A percentile compares a stretch with the other conserved stretches of the same genome.
These are phyloP conservation scores for Tolypocladium pustulatum DNA, from an alignment of 2,329 filamentous ascomycete genomes.

Conservation along the genomic window DNA sequence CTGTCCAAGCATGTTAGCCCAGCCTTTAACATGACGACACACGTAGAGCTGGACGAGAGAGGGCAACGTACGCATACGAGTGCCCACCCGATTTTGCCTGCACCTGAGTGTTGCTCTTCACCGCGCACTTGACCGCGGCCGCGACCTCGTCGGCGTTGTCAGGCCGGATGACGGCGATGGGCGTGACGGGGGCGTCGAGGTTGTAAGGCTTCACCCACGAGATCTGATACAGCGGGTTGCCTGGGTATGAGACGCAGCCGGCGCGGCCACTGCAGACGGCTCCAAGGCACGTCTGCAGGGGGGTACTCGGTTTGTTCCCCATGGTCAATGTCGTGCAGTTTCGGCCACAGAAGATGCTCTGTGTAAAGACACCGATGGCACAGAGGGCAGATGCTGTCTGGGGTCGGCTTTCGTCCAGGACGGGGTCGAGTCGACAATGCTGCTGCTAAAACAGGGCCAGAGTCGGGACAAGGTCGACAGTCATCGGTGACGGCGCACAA, in stretches of 20 bases:
- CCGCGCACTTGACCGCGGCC: constrained; percentile 47
- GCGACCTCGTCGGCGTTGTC: constrained; percentile 42
- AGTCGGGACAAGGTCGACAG: not conserved
- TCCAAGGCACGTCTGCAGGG: constrained; percentile 34
- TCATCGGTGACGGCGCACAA: not conserved
- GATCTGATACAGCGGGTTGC: constrained; percentile 31
- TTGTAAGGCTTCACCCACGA: constrained; percentile 44
- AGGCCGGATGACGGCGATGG: constrained; percentile 46
- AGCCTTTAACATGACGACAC: too few relatives aligned
- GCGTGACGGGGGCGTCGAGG: constrained; percentile 36
- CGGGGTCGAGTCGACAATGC: not conserved
- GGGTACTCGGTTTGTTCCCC: constrained; percentile 30
- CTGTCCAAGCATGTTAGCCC: constrained; percentile 8
- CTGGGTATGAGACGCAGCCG: constrained; percentile 36
- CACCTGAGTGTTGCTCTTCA: constrained; percentile 36
- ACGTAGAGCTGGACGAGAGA: not conserved
- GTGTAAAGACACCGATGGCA: too few relatives aligned
- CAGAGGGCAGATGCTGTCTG: too few relatives aligned
- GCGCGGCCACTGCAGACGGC: constrained; percentile 32
- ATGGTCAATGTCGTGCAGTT: constrained; percentile 15
- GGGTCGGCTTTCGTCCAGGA: too few relatives aligned
- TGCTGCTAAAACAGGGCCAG: not conserved
- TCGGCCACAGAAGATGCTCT: not conserved
- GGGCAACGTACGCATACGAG: constrained; percentile 42
- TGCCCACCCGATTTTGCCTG: constrained; percentile 56